Conservation (phyloP, 1,284 basidiomycete genomes). For the Puccinia horiana region DNA sequence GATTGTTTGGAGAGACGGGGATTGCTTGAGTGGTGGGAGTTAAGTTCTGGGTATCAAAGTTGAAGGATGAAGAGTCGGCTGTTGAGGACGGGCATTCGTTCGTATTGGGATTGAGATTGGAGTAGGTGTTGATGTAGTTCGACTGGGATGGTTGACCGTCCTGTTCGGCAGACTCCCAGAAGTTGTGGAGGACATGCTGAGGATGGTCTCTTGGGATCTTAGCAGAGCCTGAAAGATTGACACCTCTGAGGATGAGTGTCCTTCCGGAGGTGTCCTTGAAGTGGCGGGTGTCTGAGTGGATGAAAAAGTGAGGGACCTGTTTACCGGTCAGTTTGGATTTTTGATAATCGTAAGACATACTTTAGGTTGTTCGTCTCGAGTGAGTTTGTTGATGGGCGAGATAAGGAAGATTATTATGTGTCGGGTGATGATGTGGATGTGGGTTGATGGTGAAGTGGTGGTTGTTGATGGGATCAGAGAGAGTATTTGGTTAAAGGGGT, state of each 20-base stretch:
- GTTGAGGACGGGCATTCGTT: constrained; percentile 3
- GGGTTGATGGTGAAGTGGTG: too few species aligned
- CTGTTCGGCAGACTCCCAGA: constrained; percentile 81
- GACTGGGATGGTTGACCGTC: constrained; percentile 61
- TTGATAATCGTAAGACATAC: not conserved
- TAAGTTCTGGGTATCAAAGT: constrained; percentile 13
- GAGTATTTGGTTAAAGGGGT: too few species aligned
- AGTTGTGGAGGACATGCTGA: constrained; percentile 70
- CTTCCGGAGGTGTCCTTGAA: constrained; percentile 84
- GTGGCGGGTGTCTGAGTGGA: constrained; percentile 60
- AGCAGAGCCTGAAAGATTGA: constrained; percentile 84
- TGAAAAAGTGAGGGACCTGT: constrained; percentile 51
- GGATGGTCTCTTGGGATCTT: constrained; percentile 78
- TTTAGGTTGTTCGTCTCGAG: too few species aligned
- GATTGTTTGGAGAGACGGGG: not conserved
- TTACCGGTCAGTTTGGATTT: constrained; percentile 18
- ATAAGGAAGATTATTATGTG: too few species aligned
- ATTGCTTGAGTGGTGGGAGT: not conserved
- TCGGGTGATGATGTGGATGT: too few species aligned
- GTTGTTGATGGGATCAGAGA: too few species aligned
- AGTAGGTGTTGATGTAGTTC: not conserved
- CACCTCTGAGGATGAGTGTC: constrained; percentile 80
- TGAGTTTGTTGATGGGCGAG: too few species aligned
- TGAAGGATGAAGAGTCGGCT: not conserved
- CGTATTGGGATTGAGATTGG: not conserved